Base-by-base conservation (phyloP, 2,329 filamentous ascomycete genomes). In the Coniochaeta pulveracea region DNA sequence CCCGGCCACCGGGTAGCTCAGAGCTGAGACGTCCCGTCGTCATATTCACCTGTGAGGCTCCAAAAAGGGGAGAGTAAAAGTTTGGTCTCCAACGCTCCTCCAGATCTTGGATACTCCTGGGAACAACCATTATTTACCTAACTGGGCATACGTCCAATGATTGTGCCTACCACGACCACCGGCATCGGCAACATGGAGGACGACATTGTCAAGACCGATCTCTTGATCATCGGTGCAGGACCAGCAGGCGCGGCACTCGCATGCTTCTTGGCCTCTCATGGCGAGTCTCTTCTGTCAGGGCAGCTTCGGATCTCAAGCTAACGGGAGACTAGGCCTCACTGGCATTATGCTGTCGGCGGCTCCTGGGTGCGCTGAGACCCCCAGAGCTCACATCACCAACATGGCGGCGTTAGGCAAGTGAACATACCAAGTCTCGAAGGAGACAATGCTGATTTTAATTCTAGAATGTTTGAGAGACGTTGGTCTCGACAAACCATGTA, bases 301-400 rank as follows among this genome's bases (percentile, higher is more conserved):
- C n/a, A n/a, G n/a, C n/a, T n/a, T n/a, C n/a, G n/a, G n/a, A n/a
- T n/a, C n/a, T n/a, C n/a, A n/a, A 18, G 16, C 28, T 31, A 14
- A 31, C 28, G 14, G 10, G 6, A 9, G 5, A 11, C 12, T 6
- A 66, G 64, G 58, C 2, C 47, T 69, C 4, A 64, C 52, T 19
- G 73, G 73, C 1, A 58, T 76, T 27, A 61, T 76, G 40, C 56
- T 78, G 33, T 60, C 61, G 6, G 46, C 58, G 2, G 60, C 63
- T 0, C 49, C 66, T 0, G 60, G 62, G 4, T 72, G 64, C 1
- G 68, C 72, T 2, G 55, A 68, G 36, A 74, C 70, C 2, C 73
- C 73, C 1, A 55, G 73, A 17, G 72, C 72, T 1, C 72, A 77
- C 45, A 71, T 76, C 36, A 74, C 66, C 26, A 78, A 76, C 45